phyloP scores from a whole-genome alignment of 1,139 yeast genomes.

The Candida labiduridarum region DNA sequence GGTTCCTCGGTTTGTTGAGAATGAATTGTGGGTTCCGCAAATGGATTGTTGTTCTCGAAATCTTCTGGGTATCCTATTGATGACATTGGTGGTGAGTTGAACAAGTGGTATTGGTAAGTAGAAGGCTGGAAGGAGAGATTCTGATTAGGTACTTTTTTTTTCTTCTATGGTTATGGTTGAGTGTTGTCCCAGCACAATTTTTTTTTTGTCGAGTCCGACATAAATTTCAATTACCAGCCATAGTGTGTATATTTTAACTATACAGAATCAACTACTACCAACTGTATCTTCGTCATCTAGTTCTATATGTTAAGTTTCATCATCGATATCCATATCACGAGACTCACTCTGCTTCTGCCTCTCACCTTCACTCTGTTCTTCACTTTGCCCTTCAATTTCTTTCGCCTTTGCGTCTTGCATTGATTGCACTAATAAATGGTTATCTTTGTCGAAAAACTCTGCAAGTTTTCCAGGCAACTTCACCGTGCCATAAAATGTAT shows the following conservation, averaged over 20 bases:
- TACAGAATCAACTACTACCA: background rate
- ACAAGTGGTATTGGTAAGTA: background rate
- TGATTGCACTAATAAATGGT: slow-evolving; percentile 14
- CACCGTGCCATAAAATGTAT: slow-evolving; percentile 10
- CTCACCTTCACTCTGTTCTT: background rate
- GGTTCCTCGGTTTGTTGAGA: slow-evolving; percentile 1
- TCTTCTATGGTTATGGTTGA: no score
- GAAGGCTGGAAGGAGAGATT: background rate
- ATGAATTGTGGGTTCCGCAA: slow-evolving; percentile 36
- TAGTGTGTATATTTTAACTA: background rate
- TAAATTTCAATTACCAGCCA: no score
- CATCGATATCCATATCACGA: background rate
- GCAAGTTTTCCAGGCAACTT: slow-evolving; percentile 18
- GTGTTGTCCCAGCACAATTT: no score
- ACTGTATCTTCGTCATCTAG: background rate
- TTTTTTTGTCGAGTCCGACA: no score
- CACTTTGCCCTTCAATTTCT: slow-evolving; percentile 1
- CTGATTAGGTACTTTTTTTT: no score
- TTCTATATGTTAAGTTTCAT: background rate
- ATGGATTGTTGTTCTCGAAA: slow-evolving; percentile 67
- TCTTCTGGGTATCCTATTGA: slow-evolving; percentile 67
- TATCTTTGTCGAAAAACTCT: slow-evolving; percentile 23
- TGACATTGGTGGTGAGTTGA: slow-evolving; percentile 34
- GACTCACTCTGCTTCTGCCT: background rate
- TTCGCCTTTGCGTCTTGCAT: slow-evolving; percentile 5